phyloP scores from a whole-genome alignment of 139 green algal genomes.

The Chlamydomonas urium region DNA sequence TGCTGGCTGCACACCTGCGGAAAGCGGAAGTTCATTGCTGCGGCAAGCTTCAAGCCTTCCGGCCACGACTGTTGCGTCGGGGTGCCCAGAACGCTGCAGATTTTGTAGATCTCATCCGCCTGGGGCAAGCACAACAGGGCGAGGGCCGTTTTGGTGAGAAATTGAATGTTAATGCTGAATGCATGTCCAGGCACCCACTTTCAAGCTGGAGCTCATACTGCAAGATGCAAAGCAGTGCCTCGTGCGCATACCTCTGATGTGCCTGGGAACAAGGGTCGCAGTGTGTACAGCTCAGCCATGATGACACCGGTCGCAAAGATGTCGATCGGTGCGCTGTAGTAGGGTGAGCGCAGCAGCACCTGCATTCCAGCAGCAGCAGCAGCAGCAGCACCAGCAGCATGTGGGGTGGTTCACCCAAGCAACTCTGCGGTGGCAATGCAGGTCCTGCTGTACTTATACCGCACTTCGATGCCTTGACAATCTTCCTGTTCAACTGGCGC shows the following conservation, averaged over 20 bases:
- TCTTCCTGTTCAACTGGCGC: no score
- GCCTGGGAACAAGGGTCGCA: constrained; percentile 84
- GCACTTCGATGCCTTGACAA: no score
- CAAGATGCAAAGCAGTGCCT: no score
- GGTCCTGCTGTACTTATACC: no score
- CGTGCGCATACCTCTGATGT: constrained; percentile 24
- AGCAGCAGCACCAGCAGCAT: no score
- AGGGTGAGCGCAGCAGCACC: constrained; percentile 84
- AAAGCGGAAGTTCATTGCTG: constrained; percentile 78
- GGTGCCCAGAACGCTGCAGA: constrained; percentile 84
- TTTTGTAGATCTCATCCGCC: constrained; percentile 93
- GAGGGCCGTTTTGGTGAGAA: no score
- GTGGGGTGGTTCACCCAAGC: no score
- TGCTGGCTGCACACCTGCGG: constrained; percentile 61
- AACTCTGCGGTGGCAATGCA: no score
- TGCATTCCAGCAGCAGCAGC: no score
- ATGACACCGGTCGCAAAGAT: constrained; percentile 94
- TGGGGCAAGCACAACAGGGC: constrained; percentile 33
- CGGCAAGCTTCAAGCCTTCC: constrained; percentile 79
- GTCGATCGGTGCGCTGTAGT: constrained; percentile 86
- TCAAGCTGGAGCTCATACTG: no score
- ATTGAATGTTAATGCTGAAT: no score
- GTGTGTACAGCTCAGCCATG: constrained; percentile 92
- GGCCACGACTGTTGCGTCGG: constrained; percentile 78
- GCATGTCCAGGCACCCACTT: no score